Evolutionary conservation across 176 grass and related monocot species (phyloP).

Genomic region (Cenchrus fungigraminus): DNA sequence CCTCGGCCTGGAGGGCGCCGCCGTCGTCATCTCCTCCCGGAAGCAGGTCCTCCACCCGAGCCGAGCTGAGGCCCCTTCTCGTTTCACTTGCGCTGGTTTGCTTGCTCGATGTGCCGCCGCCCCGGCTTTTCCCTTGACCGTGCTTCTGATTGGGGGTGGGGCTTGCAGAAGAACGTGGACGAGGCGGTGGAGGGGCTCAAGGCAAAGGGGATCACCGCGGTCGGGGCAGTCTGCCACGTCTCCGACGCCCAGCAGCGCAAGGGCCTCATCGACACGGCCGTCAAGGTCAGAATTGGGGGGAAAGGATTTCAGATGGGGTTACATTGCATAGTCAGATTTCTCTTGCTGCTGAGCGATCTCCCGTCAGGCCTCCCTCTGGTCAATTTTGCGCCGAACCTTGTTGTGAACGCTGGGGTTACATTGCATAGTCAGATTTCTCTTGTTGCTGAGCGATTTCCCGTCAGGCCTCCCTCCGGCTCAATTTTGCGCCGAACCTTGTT

Average conservation of each 20-base stretch:
- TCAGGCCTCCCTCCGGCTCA: not conserved
- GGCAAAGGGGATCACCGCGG: constrained; percentile 71
- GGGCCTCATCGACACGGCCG: constrained; percentile 66
- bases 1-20: constrained; percentile 84
- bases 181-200: constrained; percentile 70
- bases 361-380: not conserved
- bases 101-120: not conserved
- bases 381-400: not conserved
- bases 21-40: constrained; percentile 92
- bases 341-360: not conserved
- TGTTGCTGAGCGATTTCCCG: not conserved
- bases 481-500: not conserved
- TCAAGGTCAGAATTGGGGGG: constrained; percentile 56
- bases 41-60: constrained; percentile 66
- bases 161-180: constrained; percentile 87
- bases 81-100: not conserved
- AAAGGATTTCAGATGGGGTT: not conserved
- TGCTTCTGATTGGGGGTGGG: not conserved
- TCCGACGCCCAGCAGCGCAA: constrained; percentile 79
- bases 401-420: not conserved
- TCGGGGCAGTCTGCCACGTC: constrained; percentile 83
- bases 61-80: not conserved
- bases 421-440: not conserved
- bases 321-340: not conserved
- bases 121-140: not conserved